These are phyloP conservation scores for Rugonectria rugulosa DNA, from an alignment of 2,329 filamentous ascomycete species.

Conservation along the genomic window DNA sequence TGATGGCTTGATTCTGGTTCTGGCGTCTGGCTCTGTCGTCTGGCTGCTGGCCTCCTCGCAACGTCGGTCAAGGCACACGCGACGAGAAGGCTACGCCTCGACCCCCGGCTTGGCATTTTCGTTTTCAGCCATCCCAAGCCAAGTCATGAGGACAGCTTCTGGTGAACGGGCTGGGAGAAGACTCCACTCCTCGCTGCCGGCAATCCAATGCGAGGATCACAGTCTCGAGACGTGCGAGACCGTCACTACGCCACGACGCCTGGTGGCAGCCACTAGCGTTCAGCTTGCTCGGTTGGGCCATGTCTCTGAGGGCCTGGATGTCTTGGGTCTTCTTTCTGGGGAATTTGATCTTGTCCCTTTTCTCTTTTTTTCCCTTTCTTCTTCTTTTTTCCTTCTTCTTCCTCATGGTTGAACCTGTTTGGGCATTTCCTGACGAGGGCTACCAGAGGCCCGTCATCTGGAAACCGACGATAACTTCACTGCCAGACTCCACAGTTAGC, in stretches of 20 bases:
- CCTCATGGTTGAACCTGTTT: no score
- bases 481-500: neutral
- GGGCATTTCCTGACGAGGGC: no score
- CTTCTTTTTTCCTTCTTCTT: neutral
- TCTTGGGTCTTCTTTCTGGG: neutral
- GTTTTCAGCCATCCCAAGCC: no score
- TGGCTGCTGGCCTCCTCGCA: no score
- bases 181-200: no score
- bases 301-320: neutral
- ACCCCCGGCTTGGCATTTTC: no score
- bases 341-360: neutral
- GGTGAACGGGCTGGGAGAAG: no score
- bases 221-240: conserved; percentile 2
- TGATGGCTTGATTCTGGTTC: no score
- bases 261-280: conserved; percentile 26
- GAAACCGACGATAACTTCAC: neutral
- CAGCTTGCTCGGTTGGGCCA: conserved; percentile 19
- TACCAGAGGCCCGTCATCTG: neutral
- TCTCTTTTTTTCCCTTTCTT: neutral
- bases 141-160: no score
- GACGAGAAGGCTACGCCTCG: no score
- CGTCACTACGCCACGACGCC: conserved; percentile 43
- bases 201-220: conserved; percentile 5
- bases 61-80: no score
- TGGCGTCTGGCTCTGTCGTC: no score